Percentiles rank a stretch among this genome's conserved stretches.
These are phyloP conservation scores for Verticillium zaregamsianum DNA, from an alignment of 2,329 filamentous ascomycete species.

Conservation along the genomic window DNA sequence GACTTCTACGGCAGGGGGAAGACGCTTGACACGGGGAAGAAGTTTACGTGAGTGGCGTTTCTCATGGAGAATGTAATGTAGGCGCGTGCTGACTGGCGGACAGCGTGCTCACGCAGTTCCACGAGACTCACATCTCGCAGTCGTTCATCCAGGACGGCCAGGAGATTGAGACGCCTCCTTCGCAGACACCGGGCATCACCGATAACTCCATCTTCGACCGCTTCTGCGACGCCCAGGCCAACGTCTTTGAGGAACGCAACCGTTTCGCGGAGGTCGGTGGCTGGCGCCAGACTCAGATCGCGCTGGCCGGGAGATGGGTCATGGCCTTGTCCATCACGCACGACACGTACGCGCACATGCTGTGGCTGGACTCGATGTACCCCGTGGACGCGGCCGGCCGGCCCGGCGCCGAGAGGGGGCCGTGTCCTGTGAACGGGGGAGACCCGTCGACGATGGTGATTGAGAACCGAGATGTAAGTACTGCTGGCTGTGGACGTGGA, in stretches of 20 bases:
- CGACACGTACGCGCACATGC: constrained; percentile 7
- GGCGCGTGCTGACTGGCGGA: too few species aligned
- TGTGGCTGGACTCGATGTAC: constrained; percentile 8
- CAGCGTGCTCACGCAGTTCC: constrained; percentile 58
- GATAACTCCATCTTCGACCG: neutral
- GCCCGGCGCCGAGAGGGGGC: constrained; percentile 2
- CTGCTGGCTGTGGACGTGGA: neutral
- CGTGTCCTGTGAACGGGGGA: neutral
- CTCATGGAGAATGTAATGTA: neutral
- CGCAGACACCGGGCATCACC: neutral
- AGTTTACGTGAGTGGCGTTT: constrained; percentile 35
- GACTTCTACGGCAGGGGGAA: constrained; percentile 55
- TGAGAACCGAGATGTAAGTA: neutral
- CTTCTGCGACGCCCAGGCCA: neutral
- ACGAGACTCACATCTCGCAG: constrained; percentile 46
- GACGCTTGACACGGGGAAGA: constrained; percentile 51
- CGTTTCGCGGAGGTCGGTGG: neutral
- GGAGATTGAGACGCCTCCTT: constrained; percentile 42
- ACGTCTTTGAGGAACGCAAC: neutral
- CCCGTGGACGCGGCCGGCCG: neutral
- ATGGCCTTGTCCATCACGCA: constrained; percentile 8
- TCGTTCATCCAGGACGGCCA: constrained; percentile 58
- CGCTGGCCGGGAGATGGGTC: constrained; percentile 3
- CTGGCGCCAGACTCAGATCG: neutral
- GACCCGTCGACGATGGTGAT: neutral